Evolutionary conservation across 176 grass and related monocot genomes (phyloP), one percentile per base, ranked within the genome.

Genomic region (Musa troglodytarum): DNA sequence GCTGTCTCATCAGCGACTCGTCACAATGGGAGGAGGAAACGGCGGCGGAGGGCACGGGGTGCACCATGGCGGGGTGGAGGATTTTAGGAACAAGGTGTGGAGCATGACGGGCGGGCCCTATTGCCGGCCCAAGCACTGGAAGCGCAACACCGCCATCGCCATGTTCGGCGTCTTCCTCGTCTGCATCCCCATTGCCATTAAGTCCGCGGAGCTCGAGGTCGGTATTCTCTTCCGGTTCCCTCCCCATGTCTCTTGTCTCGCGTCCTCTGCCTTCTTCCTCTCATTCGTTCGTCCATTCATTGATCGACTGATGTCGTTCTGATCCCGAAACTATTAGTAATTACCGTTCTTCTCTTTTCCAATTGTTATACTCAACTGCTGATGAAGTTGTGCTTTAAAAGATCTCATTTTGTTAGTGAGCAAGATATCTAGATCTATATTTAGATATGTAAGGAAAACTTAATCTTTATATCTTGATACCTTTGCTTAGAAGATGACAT

Each of bases 81-180:
- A 96, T 69, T 96, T 90, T 85, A 76, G 89, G 76, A 88, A 71
- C 11, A 96, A 96, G 76, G 93, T 96, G 43, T 96, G 93, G 93
- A 96, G 89, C 85, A 88, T 96, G 93, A 96, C 93, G 10, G 93
- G 93, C 20, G 93, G 93, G 67, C 87, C 93, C 66, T 84, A 96
- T 83, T 96, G 93, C 85, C 93, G 93, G 72, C 93, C 93, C 70
- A 76, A 89, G 22, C 93, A 96, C 87, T 96, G 93, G 93, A 83
- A 83, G 78, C 93, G 93, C 74, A 96, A 96, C 83, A 96, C 93
- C 20, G 93, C 93, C 76, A 89, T 96, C 85, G 93, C 93, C 70
- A 89, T 92, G 80, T 72, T 91, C 62, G 90, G 93, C 62, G 17
- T 90, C 73, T 84, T 89, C 80, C 88, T 94, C 70, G 20, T 96